Base-by-base conservation (phyloP, 1,284 basidiomycete species). In the Bondarzewia mesenterica region DNA sequence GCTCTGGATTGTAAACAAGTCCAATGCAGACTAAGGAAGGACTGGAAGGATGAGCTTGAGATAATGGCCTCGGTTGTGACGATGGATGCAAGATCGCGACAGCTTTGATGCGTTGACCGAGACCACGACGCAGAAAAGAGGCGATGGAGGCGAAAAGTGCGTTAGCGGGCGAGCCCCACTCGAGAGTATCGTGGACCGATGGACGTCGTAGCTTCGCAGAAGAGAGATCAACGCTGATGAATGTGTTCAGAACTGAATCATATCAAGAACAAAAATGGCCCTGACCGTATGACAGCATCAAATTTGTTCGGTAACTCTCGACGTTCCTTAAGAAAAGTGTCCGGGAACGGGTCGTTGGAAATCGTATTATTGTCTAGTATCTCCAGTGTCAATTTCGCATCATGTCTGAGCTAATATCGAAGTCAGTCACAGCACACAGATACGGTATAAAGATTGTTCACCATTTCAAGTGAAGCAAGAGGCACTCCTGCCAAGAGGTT, bases 401-500 rank as follows among this genome's bases (percentile, higher is more conserved):
- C 89, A 44, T 85, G 71, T 51, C 73, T 74, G 40, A 95, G 75
- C 90, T 93, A 54, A 38, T 26, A 18, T 21, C 36, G 26, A 23
- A 12, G 29, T 32, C 20, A 40, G 21, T 4, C 10, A 40, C 16
- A 18, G 10, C 0, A 16, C 38, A 14, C 16, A 40, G 38, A 16
- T 40, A 18, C 16, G 38, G 4, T 18, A 21, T n/a, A 42, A n/a
- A 27, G 48, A 44, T 46, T 42, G 61, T 72, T 63, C 62, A 89
- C 83, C 63, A 88, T 66, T 43, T 85, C 78, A 3, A 92, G 67
- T 3, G 85, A 86, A 6, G 81, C 72, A 23, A 80, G 58, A 25
- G 91, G 86, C 44, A 93, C 77, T 10, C 77, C 82, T 0, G 82
- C 79, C n/a, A 97, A 66, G 14, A 96, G 60, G 61, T 99, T 99